phyloP scores from a whole-genome alignment of 2,329 filamentous ascomycete genomes.

The Fusarium camptoceras region DNA sequence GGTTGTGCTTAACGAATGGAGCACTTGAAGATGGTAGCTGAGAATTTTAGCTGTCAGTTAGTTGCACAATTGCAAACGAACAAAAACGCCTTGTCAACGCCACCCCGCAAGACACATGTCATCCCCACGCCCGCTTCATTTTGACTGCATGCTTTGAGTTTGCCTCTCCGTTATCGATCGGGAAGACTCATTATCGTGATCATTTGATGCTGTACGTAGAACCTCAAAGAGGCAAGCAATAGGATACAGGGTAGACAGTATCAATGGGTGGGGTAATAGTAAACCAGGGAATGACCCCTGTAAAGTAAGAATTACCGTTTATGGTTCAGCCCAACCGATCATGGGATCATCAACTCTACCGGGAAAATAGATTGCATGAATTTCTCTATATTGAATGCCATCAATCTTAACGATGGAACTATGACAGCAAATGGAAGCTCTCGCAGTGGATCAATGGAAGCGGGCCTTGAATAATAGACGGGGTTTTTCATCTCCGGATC shows the following conservation, averaged over 20 bases:
- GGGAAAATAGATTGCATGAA: not conserved
- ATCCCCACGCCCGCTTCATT: accelerated
- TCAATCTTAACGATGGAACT: not conserved
- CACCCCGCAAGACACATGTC: too few relatives aligned
- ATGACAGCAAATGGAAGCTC: accelerated
- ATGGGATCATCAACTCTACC: not conserved
- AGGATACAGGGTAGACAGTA: too few relatives aligned
- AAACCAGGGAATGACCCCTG: accelerated
- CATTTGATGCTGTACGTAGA: accelerated
- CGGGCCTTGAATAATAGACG: not conserved
- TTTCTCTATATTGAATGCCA: not conserved
- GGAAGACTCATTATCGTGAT: too few relatives aligned
- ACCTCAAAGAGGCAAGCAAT: too few relatives aligned
- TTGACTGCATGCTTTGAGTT: too few relatives aligned
- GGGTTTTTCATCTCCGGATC: slow-evolving; percentile 10
- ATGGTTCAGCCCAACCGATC: not conserved
- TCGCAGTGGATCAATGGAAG: not conserved
- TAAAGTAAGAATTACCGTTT: not conserved
- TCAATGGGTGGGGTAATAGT: too few relatives aligned
- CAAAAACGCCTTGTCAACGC: too few relatives aligned
- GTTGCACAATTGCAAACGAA: accelerated
- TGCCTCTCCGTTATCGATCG: too few relatives aligned
- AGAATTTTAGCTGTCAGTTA: too few relatives aligned
- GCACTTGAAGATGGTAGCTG: too few relatives aligned
- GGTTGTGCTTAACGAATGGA: too few relatives aligned